Percentiles rank a stretch among this genome's conserved stretches.
These are phyloP conservation scores for Hemerocallis citrina DNA, from an alignment of 106 monocot genomes.

Conservation along the genomic window DNA sequence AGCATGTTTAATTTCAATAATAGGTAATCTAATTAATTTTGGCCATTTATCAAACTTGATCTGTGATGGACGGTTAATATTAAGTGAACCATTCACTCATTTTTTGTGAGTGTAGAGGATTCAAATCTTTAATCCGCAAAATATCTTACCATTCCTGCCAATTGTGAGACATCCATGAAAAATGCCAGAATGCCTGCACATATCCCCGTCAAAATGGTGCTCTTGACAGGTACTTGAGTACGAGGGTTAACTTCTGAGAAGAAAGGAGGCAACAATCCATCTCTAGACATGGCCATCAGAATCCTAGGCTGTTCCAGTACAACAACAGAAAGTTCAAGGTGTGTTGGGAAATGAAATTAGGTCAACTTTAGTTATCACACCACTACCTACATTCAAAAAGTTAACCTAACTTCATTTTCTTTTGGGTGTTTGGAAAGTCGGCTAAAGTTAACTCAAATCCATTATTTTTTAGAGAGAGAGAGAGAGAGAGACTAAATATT, in stretches of 20 bases:
- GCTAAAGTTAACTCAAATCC: no score
- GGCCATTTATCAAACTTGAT: no score
- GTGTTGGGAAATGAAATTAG: background rate
- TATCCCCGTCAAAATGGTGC: conserved; percentile 70
- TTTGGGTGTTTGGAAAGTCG: no score
- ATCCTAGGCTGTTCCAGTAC: conserved; percentile 69
- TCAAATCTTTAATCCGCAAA: background rate
- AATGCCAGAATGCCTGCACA: conserved; percentile 64
- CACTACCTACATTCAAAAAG: no score
- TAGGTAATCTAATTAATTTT: no score
- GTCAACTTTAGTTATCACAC: no score
- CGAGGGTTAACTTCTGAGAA: conserved; percentile 65
- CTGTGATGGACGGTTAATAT: no score
- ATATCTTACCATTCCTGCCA: conserved; percentile 87
- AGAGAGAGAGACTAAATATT: no score
- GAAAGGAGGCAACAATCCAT: conserved; percentile 78
- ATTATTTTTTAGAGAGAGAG: no score
- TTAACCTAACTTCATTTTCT: no score
- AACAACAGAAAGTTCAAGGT: background rate
- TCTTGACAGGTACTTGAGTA: conserved; percentile 89
- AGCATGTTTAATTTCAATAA: no score
- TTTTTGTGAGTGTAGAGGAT: background rate
- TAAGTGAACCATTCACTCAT: background rate
- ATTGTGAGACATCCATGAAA: conserved; percentile 88
- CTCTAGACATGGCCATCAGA: conserved; percentile 95